These are phyloP conservation scores for Starmerella etchellsii DNA, from an alignment of 805 yeast genomes.

Conservation along the genomic window DNA sequence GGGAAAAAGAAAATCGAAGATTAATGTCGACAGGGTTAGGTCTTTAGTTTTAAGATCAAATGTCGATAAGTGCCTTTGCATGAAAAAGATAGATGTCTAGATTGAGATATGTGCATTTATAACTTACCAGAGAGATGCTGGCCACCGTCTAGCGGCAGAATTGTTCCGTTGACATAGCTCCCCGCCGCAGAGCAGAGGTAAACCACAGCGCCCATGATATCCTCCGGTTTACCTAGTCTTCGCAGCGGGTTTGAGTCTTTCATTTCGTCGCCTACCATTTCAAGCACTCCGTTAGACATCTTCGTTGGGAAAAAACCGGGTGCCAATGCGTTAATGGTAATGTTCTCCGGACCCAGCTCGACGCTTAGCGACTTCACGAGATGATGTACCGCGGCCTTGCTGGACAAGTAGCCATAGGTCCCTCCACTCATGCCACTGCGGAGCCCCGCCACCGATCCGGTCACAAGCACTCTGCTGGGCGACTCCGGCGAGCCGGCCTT, in stretches of 20 bases:
- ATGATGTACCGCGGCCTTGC: slow-evolving; percentile 65
- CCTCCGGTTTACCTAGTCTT: slow-evolving; percentile 50
- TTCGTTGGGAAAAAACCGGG: slow-evolving; percentile 70
- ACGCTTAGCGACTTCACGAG: slow-evolving; percentile 50
- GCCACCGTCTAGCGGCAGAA: slow-evolving; percentile 64
- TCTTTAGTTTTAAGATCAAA: too few relatives aligned
- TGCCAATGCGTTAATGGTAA: slow-evolving; percentile 57
- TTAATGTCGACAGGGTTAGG: too few relatives aligned
- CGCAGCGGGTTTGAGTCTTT: slow-evolving; percentile 42
- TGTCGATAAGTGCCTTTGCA: too few relatives aligned
- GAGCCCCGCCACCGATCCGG: slow-evolving; percentile 53
- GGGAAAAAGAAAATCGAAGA: too few relatives aligned
- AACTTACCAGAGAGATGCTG: slow-evolving; percentile 32
- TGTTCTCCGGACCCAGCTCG: slow-evolving; percentile 52
- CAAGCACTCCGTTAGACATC: slow-evolving; percentile 56
- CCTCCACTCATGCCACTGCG: slow-evolving; percentile 35
- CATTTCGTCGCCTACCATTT: slow-evolving; percentile 42
- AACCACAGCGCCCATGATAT: slow-evolving; percentile 42
- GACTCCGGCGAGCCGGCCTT: slow-evolving; percentile 41
- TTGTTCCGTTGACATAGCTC: slow-evolving; percentile 52
- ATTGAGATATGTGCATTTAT: too few relatives aligned
- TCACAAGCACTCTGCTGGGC: slow-evolving; percentile 52
- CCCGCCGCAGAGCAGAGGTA: slow-evolving; percentile 47
- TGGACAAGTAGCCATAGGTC: slow-evolving; percentile 57
- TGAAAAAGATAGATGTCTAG: too few relatives aligned